Percentiles rank a stretch among this genome's conserved stretches.
Conservation (phyloP, 805 yeast genomes). For the Teunomyces lycoperdinae region DNA sequence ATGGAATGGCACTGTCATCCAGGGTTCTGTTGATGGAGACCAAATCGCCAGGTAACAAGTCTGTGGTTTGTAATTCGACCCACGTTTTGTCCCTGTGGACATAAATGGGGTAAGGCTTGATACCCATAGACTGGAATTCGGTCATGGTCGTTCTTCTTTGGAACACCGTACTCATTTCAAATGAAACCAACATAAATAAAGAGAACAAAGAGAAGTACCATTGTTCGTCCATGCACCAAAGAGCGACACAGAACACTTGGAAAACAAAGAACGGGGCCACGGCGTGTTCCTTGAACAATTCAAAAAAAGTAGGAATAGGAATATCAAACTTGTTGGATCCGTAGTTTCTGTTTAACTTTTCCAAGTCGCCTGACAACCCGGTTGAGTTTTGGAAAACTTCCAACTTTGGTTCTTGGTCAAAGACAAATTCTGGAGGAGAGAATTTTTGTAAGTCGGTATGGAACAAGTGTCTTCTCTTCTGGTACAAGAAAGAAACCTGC, state of each 20-base stretch:
- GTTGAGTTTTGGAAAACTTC: slow-evolving; percentile 51
- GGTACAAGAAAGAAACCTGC: slow-evolving; percentile 77
- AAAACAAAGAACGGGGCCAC: slow-evolving; percentile 97
- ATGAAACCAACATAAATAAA: slow-evolving; percentile 85
- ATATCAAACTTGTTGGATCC: slow-evolving; percentile 91
- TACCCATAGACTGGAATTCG: slow-evolving; percentile 96
- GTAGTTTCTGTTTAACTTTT: slow-evolving; percentile 51
- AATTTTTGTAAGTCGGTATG: slow-evolving; percentile 53
- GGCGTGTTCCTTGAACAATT: slow-evolving; percentile 94
- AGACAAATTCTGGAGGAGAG: slow-evolving; percentile 77
- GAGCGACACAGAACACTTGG: slow-evolving; percentile 91
- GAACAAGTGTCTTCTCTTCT: slow-evolving; percentile 85
- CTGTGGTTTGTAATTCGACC: slow-evolving; percentile 66
- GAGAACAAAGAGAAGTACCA: slow-evolving; percentile 95
- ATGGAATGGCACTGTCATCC: slow-evolving; percentile 91
- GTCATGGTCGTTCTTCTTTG: slow-evolving; percentile 93
- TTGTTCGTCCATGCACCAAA: slow-evolving; percentile 95
- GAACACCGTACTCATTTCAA: slow-evolving; percentile 91
- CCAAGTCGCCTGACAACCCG: slow-evolving; percentile 58
- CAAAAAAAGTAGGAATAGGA: slow-evolving; percentile 88
- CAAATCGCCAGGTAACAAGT: slow-evolving; percentile 86
- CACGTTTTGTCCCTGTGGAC: slow-evolving; percentile 71
- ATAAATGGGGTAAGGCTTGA: slow-evolving; percentile 80
- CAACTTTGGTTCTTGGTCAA: slow-evolving; percentile 58
- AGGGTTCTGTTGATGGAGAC: slow-evolving; percentile 84